Base-by-base conservation (phyloP, 495 filamentous ascomycete species). In the Chaetomium fimeti region DNA sequence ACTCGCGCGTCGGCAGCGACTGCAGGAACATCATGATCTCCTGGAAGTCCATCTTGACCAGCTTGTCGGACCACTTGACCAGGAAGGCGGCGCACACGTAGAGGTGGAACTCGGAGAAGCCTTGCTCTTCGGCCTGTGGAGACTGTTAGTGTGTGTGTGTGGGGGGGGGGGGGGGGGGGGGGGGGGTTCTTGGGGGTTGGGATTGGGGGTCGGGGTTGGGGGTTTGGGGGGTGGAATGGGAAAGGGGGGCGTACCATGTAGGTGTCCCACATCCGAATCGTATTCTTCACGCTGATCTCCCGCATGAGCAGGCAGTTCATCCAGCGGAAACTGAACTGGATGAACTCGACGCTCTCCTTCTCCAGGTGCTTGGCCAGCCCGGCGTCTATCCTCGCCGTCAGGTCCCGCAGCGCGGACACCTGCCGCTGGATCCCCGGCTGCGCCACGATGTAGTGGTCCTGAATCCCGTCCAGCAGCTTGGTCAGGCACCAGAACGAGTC, bases 21-120 rank as follows among this genome's bases (percentile, higher is more conserved):
- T 98, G 94, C 29, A 98, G 80, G 71, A 98, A 98, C 93, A 98
- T 98, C 94, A 98, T 98, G 61, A 96, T 87, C 73, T 97, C 93
- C 81, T 97, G 82, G 68, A 96, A 98, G 75, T 98, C 94, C 94
- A 97, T 98, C 76, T 95, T 96, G 36, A 91, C 85, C 47, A 98
- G 83, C 71, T 92, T 89, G 68, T 94, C 89, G 16, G 93, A 93
- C 94, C 94, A 98, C 75, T 98, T 97, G 36, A 98, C 94, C n/a
- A 98, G 81, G 72, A 98, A 98, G 53, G 94, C 94, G 59, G 94
- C 94, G 74, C 94, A 98, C 36, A 98, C 94, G 76, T 98, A 98
- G 62, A 98, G 83, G 72, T 98, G 94, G 75, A 98, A 98, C 65
- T 93, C 89, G 0, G 93, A 96, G 79, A 98, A 98, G 66, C 94